phyloP scores from a whole-genome alignment of 352 stramenopile genomes.

The Thalassiosira sp. region DNA sequence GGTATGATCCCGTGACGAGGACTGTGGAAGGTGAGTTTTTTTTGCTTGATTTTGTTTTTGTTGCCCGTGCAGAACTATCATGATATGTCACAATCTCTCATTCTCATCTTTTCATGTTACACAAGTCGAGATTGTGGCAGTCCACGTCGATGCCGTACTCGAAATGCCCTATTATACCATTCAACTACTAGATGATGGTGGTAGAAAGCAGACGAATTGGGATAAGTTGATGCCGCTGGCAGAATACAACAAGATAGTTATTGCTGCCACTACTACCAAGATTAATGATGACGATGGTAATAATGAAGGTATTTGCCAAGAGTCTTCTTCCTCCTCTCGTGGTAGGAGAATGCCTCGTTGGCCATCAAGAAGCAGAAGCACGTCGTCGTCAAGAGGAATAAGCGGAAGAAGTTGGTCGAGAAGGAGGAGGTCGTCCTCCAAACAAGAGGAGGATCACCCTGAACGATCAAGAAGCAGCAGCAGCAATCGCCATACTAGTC shows the following conservation, averaged over 20 bases:
- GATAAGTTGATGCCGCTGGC: constrained; percentile 27
- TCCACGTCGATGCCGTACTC: constrained; percentile 42
- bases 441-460: too few species aligned
- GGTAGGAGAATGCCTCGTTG: too few species aligned
- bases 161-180: constrained; percentile 51
- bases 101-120: not conserved
- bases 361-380: too few species aligned
- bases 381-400: too few species aligned
- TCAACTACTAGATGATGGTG: constrained; percentile 23
- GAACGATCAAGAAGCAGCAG: too few species aligned
- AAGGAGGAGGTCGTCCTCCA: too few species aligned
- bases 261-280: too few species aligned
- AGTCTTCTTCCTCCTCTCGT: not conserved
- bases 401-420: too few species aligned
- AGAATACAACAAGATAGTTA: constrained; percentile 12
- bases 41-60: not conserved
- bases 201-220: constrained; percentile 31
- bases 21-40: constrained; percentile 19
- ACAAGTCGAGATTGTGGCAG: constrained; percentile 27
- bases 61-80: not conserved
- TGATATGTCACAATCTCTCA: not conserved
- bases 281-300: too few species aligned
- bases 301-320: not conserved
- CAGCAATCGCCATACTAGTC: not conserved
- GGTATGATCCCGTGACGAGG: constrained; percentile 12